phyloP scores from a whole-genome alignment of 176 grass and related monocot species.

The Raddia distichophylla region DNA sequence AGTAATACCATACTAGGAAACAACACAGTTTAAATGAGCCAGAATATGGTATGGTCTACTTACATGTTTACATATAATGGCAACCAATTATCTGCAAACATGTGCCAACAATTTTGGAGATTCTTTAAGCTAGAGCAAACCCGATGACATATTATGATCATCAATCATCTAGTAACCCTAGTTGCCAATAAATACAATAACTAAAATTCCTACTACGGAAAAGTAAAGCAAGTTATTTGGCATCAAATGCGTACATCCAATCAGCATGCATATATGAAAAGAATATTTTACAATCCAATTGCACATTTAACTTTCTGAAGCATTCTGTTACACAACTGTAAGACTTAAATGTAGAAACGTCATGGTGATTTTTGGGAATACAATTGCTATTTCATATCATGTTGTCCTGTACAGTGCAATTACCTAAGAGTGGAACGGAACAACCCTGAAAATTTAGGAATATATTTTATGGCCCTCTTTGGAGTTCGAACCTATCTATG shows the following conservation, averaged over 20 bases:
- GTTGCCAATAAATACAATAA: conserved; percentile 5
- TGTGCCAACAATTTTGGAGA: background rate
- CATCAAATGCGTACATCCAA: conserved; percentile 22
- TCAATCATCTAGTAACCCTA: background rate
- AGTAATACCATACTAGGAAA: background rate
- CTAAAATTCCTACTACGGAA: background rate
- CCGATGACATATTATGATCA: background rate
- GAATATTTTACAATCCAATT: background rate
- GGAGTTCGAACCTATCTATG: background rate
- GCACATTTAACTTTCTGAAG: background rate
- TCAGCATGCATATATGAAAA: background rate
- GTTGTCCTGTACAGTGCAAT: background rate
- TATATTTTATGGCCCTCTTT: background rate
- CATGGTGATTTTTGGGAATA: conserved; percentile 1
- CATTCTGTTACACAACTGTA: background rate
- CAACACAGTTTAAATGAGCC: background rate
- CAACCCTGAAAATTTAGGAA: background rate
- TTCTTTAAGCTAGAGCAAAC: conserved; percentile 6
- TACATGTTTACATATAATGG: conserved; percentile 3
- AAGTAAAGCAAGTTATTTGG: conserved; percentile 7
- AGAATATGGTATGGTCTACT: background rate
- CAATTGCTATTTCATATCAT: conserved; percentile 10
- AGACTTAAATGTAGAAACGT: background rate
- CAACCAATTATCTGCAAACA: conserved; percentile 16
- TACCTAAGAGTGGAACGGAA: conserved; percentile 17